A percentile compares a stretch with the other conserved stretches of the same genome.
Evolutionary conservation across 2,329 filamentous ascomycete species (phyloP).

Genomic region (Acephala macrosclerotiorum): DNA sequence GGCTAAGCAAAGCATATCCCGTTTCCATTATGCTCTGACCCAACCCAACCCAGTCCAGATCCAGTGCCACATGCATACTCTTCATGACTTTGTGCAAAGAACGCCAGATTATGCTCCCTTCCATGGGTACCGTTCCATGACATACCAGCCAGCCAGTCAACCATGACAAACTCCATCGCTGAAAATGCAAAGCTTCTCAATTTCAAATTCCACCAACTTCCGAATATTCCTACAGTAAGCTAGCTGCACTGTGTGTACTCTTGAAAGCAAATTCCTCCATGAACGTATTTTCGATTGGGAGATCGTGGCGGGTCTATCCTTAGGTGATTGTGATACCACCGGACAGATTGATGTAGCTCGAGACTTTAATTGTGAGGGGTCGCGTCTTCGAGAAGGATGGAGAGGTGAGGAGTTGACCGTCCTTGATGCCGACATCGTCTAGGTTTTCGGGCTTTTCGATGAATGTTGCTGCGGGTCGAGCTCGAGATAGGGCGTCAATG

Average conservation of each 20-base stretch:
- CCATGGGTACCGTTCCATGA: neutral
- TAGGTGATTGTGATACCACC: slow-evolving; percentile 40
- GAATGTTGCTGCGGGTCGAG: slow-evolving; percentile 65
- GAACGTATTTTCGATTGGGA: neutral
- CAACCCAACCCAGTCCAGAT: neutral
- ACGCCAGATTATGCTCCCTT: slow-evolving; percentile 17
- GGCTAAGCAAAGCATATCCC: neutral
- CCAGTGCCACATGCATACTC: neutral
- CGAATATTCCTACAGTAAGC: slow-evolving; percentile 1
- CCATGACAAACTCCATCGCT: slow-evolving; percentile 7
- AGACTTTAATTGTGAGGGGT: slow-evolving; percentile 41
- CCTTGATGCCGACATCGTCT: slow-evolving; percentile 65
- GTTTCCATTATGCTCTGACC: slow-evolving; percentile 15
- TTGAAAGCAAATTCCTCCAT: neutral
- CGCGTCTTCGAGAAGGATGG: slow-evolving; percentile 38
- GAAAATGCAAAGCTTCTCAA: slow-evolving; percentile 5
- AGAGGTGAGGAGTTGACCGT: slow-evolving; percentile 53
- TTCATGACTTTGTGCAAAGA: slow-evolving; percentile 10
- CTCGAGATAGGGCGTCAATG: slow-evolving; percentile 63
- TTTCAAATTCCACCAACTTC: neutral
- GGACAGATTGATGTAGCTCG: slow-evolving; percentile 37
- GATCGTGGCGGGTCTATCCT: neutral
- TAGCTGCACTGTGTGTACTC: neutral
- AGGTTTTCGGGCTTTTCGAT: slow-evolving; percentile 70
- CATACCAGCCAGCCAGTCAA: slow-evolving; percentile 13